Evolutionary conservation across 2,329 filamentous ascomycete species (phyloP), one percentile per base, ranked within the genome.

Genomic region (Cladophialophora exuberans): DNA sequence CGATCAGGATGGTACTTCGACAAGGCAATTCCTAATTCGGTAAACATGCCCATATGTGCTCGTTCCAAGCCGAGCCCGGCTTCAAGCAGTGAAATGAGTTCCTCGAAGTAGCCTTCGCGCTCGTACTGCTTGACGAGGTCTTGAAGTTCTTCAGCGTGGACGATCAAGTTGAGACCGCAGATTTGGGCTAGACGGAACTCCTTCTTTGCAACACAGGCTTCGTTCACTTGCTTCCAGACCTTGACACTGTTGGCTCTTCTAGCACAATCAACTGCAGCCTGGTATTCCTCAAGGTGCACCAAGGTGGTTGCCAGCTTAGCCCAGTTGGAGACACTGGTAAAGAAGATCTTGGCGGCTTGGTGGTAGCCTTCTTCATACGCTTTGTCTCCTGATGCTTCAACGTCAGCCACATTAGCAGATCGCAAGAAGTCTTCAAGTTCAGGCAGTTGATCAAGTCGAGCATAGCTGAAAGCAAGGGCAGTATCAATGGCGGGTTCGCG

Each of bases 221-320:
- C 88, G 76, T 97, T 95, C 64, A 99, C 94, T 75, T 99, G 90
- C 76, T 94, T 96, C 94, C 94, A 99, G 48, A 99, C 94, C 79
- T 96, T 97, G 75, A 97, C 92, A 74, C 90, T 97, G 81, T 97
- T 99, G 66, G 94, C 94, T 78, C 99, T 97, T 72, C 94, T 89
- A 22, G 95, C 94, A 68, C 91, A 97, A 72, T 99, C 94, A 36
- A 99, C 94, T 41, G 94, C 94, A 65, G 90, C 90, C 75, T 99
- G 95, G 78, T 99, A 97, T 65, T 99, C 94, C 62, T 87, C 88
- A 5, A 99, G 85, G 72, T 97, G 91, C n/a, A 99, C 94, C 57
- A 97, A 83, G 9, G 94, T 99, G 9, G 94, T 97, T 11, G 94
- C 92, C 66, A 99, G 86, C 80, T 99, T 99, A 52, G 93, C 93